phyloP scores from a whole-genome alignment of 2,329 filamentous ascomycete species.

The Stylonectria norvegica region DNA sequence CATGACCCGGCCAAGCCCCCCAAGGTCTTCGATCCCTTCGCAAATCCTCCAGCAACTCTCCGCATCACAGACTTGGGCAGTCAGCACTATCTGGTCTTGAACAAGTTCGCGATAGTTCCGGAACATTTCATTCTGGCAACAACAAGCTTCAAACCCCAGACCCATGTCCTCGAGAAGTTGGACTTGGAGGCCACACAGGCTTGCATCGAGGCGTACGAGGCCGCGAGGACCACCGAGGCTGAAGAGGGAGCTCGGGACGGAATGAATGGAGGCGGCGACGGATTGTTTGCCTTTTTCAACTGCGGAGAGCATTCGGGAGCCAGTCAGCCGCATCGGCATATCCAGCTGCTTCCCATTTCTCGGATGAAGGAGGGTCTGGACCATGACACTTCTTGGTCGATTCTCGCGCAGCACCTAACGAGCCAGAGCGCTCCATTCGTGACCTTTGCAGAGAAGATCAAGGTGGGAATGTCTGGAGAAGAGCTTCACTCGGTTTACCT shows the following conservation, averaged over 20 bases:
- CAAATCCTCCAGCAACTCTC: slow-evolving; percentile 52
- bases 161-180: slow-evolving; percentile 54
- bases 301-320: slow-evolving; percentile 65
- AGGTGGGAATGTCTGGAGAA: slow-evolving; percentile 30
- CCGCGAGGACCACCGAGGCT: slow-evolving; percentile 3
- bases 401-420: slow-evolving; percentile 44
- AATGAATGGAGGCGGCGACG: slow-evolving; percentile 18
- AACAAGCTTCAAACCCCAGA: slow-evolving; percentile 60
- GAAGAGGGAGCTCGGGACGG: slow-evolving; percentile 6
- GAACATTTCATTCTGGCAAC: slow-evolving; percentile 72
- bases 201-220: slow-evolving; percentile 56
- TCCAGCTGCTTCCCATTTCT: slow-evolving; percentile 66
- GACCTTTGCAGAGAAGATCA: slow-evolving; percentile 41
- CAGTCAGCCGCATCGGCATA: slow-evolving; percentile 67
- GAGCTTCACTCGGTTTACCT: slow-evolving; percentile 45
- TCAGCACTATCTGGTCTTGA: slow-evolving; percentile 63
- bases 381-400: slow-evolving; percentile 39
- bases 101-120: slow-evolving; percentile 70
- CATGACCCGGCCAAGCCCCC: slow-evolving; percentile 27
- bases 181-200: slow-evolving; percentile 61
- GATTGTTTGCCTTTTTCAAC: slow-evolving; percentile 68
- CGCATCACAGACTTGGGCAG: slow-evolving; percentile 50
- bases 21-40: slow-evolving; percentile 61
- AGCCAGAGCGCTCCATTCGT: slow-evolving; percentile 39
- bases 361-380: slow-evolving; percentile 56